Evolutionary conservation across 2,329 filamentous ascomycete genomes (phyloP), one percentile per base, ranked within the genome.

Genomic region (Pseudogymnoascus sp.): DNA sequence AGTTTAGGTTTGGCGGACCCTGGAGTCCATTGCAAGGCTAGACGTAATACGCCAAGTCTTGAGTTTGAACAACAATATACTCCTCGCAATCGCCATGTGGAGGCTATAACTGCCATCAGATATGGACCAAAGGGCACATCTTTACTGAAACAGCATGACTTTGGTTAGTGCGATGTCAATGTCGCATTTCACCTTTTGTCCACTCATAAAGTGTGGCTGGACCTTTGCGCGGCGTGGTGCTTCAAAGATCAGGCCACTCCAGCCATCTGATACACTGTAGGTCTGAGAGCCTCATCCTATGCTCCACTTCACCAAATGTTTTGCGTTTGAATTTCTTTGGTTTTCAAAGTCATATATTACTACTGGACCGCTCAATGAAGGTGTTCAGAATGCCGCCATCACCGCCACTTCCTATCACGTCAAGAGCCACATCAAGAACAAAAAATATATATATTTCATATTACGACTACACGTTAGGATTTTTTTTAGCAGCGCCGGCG

Each of bases 281-380:
- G 50, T 56, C 50, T 56, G 29, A 56, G 50, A 56, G 50, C 50
- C 50, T 56, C 50, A 56, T 56, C 50, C 50, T 35, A 11, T 33
- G 29, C 50, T 56, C 50, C 50, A 56, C 50, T 33, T 56, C 50
- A 33, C 50, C 11, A 56, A 56, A 33, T 56, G 29, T 56, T 35
- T 56, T 56, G 50, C 29, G 29, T 21, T 56, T 56, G 50, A 14
- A 33, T 56, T 33, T 19, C 10, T 21, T 56, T 56, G 16, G 50
- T 56, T 56, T 33, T 19, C 29, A 33, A 56, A 56, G 50, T 56
- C 16, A 56, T 56, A 56, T 56, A 56, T 56, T 31, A 33, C 50
- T 14, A 21, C 50, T 33, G 29, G 16, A 19, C 29, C 4, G 29
- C 50, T 56, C 29, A 33, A 33, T 56, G 50, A 56, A 35, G 50